These are phyloP conservation scores for Bipolaris cookei DNA, from an alignment of 2,329 filamentous ascomycete genomes.

Conservation along the genomic window DNA sequence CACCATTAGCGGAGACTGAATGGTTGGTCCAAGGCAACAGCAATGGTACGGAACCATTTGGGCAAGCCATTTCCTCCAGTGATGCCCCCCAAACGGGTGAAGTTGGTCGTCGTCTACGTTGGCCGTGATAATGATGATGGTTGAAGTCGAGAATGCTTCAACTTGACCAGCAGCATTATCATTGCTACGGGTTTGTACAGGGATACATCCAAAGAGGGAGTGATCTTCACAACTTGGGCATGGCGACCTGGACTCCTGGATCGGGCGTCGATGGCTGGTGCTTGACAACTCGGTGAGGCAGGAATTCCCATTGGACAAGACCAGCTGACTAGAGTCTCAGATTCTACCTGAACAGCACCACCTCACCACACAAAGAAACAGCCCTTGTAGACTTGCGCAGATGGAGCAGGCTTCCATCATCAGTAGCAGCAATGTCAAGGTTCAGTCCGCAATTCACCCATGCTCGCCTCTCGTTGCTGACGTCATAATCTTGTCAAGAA, in stretches of 20 bases:
- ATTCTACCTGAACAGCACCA: not conserved
- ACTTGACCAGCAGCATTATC: conserved; percentile 1
- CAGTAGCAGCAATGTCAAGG: not conserved
- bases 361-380: not conserved
- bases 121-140: not conserved
- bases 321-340: conserved; percentile 6
- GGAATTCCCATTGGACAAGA: conserved; percentile 3
- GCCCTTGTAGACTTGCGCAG: not conserved
- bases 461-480: not conserved
- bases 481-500: not conserved
- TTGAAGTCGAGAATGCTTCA: not conserved
- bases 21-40: conserved; percentile 28
- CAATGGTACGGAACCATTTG: conserved; percentile 26
- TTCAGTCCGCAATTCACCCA: not conserved
- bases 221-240: conserved; percentile 14
- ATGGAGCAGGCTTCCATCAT: not conserved
- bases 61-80: conserved; percentile 20
- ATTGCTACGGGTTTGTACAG: conserved; percentile 12
- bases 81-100: not conserved
- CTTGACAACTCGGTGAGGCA: conserved; percentile 3
- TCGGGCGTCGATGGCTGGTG: conserved; percentile 13
- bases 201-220: conserved; percentile 8
- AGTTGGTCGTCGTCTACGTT: conserved; percentile 1
- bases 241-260: conserved; percentile 14
- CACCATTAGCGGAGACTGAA: conserved; percentile 19